These are phyloP conservation scores for Corinectria fuckeliana DNA, from an alignment of 2,329 filamentous ascomycete genomes.

Conservation along the genomic window DNA sequence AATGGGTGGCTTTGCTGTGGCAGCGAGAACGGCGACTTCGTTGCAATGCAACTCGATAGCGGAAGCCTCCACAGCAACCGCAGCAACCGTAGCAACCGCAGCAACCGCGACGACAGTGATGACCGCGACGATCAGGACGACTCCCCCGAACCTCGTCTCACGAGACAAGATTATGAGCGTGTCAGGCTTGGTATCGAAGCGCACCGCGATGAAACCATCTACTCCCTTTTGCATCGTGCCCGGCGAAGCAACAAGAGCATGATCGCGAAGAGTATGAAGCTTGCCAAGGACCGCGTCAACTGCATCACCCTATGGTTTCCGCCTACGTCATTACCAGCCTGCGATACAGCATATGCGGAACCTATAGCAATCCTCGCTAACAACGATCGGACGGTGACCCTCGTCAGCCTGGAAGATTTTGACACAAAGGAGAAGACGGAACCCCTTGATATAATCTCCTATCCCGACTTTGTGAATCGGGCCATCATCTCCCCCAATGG, in stretches of 20 bases:
- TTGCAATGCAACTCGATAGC: conserved; percentile 71
- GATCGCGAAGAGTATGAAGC: conserved; percentile 58
- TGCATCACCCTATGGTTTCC: conserved; percentile 71
- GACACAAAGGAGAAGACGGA: conserved; percentile 52
- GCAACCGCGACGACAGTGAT: conserved; percentile 31
- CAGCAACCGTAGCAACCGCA: conserved; percentile 36
- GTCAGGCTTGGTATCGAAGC: conserved; percentile 42
- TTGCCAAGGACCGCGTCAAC: conserved; percentile 68
- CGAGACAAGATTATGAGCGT: too few relatives aligned
- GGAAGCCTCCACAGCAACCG: conserved; percentile 38
- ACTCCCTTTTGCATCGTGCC: conserved; percentile 48
- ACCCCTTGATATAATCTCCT: conserved; percentile 72
- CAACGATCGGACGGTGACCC: conserved; percentile 87
- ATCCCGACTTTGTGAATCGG: conserved; percentile 90
- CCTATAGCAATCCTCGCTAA: conserved; percentile 80
- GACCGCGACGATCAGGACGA: background rate
- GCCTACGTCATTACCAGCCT: conserved; percentile 41
- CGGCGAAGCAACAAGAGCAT: conserved; percentile 52
- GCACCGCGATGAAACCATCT: conserved; percentile 43
- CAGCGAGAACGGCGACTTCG: conserved; percentile 86
- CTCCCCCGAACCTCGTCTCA: background rate
- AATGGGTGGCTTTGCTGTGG: conserved; percentile 91
- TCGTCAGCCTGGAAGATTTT: conserved; percentile 77
- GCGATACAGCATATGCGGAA: conserved; percentile 51
- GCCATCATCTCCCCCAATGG: conserved; percentile 93